Conservation (phyloP, 2,329 filamentous ascomycete species). For the Achaetomium macrosporum region DNA sequence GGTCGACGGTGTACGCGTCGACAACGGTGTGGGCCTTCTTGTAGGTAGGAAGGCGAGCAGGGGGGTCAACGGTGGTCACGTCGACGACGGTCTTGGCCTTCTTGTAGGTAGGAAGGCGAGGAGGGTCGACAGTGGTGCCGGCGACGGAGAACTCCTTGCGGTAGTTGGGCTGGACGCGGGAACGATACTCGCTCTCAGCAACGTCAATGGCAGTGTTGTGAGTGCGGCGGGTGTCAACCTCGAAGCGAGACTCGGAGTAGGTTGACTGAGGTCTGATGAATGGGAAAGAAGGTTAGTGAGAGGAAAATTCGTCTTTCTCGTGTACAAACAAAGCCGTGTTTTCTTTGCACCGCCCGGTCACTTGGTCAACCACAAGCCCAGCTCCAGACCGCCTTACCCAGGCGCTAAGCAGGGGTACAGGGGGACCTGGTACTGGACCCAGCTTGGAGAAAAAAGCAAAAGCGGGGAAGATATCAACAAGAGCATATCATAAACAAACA, state of each 20-base stretch:
- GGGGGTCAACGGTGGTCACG: constrained; percentile 28
- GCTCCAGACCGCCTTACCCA: constrained; percentile 14
- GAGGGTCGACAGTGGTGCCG: constrained; percentile 33
- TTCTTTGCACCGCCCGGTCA: constrained; percentile 10
- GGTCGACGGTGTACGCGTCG: constrained; percentile 49
- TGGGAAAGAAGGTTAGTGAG: constrained; percentile 2
- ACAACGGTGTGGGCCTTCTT: constrained; percentile 37
- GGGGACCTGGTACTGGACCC: background rate
- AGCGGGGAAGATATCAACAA: constrained; percentile 5
- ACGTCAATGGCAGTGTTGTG: constrained; percentile 52
- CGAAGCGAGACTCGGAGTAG: constrained; percentile 60
- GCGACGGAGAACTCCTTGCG: constrained; percentile 33
- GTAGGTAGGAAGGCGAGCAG: constrained; percentile 37
- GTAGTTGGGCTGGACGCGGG: constrained; percentile 51
- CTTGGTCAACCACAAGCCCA: constrained; percentile 22
- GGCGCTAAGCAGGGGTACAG: constrained; percentile 10
- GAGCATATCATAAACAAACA: constrained; percentile 11
- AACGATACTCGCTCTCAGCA: constrained; percentile 61
- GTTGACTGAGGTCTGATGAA: constrained; percentile 33
- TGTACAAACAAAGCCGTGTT: background rate
- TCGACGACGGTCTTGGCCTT: constrained; percentile 38
- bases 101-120: constrained; percentile 31
- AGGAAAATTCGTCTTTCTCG: too few relatives aligned
- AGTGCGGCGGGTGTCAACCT: constrained; percentile 52
- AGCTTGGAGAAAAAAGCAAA: constrained; percentile 11